Evolutionary conservation across 805 yeast species (phyloP), one percentile per base, ranked within the genome.

Genomic region (Sugiyamaella chiloensis): DNA sequence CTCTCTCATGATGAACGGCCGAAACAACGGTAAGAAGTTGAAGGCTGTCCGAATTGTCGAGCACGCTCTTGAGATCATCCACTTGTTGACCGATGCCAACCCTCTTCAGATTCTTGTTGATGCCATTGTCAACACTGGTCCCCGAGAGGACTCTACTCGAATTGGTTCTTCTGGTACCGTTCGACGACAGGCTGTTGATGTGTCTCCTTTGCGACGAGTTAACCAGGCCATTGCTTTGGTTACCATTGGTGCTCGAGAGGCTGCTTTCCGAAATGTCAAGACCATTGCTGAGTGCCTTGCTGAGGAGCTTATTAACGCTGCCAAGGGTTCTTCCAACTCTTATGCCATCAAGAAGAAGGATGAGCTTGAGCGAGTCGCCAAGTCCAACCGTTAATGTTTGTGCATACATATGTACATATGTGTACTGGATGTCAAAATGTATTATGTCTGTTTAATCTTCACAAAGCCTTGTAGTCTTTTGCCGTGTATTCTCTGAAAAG

Each of bases 331-430:
- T 69, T 90, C 99, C 64, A 95, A 97, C 76, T 93, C 99, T 71
- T 95, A 90, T 76, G 99, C 99, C 69, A 95, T 93, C 82, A 93
- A 93, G 95, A 93, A 93, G 99, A 93, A 93, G 96, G 99, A 93
- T 78, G 99, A 93, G 85, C 87, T 93, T 76, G 99, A 93, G 85
- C 96, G 99, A 87, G 99, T 93, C 78, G 99, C 99, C 75, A 93
- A 93, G 81, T 91, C 99, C 75, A 93, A 93, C 96, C 99, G 99
- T 89, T 93, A 93, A 58, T 19, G 30, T 34, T 27, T 32, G 44
- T 31, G 44, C 29, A 30, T 45, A 30, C 40, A n/a, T n/a, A n/a
- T 44, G 27, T 31, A 44, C 39, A 48, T 24, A 36, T 30, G 20
- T 29, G 27, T 19, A 24, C 26, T n/a, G 24, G 19, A 20, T 14